Base-by-base conservation (phyloP, 192 early-diverging fungal genomes). In the Allomyces arbusculus region DNA sequence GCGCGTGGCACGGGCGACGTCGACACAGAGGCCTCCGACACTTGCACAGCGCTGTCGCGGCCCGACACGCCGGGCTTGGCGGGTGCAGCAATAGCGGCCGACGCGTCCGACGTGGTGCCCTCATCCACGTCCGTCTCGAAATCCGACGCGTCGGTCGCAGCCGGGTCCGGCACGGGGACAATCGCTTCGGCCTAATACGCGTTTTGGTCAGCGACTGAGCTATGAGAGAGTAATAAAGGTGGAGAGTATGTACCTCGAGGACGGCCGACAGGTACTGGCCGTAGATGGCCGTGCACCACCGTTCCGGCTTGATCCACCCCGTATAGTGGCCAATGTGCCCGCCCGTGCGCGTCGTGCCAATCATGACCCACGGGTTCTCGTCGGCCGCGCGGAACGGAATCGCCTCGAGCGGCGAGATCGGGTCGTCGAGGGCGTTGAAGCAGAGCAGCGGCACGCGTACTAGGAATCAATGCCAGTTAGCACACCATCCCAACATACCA, bases 351-450 rank as follows among this genome's bases (percentile, higher is more conserved):
- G 95, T 97, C 8, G 84, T 79, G 5, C 86, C 92, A 20, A 97
- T 72, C 0, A 94, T 61, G 28, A 89, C 76, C 72, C 87, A 75
- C 33, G 91, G 91, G 70, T 97, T 97, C 10, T 74, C 70, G 65
- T 71, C 72, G 66, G 85, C 80, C 61, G 89, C 86, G 64, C 87
- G 79, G 26, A 71, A 75, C 10, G 95, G 95, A 7, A 92, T 80
- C 23, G 78, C 77, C 61, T 84, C 73, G 8, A 68, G 63, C 3
- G 76, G 74, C 19, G 85, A 84, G 70, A 97, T 86, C n/a, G 95
- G 95, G 73, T 97, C 95, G 76, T 95, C 91, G 70, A 87, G 63
- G 62, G 92, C 85, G 23, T 83, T 84, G 44, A 95, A 74, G 65
- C 91, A 86, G n/a, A 97, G 73, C 64, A 87, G 84, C 22, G 95